Evolutionary conservation across 2,329 filamentous ascomycete species (phyloP).

Genomic region (Torrubiella hemipterigena): DNA sequence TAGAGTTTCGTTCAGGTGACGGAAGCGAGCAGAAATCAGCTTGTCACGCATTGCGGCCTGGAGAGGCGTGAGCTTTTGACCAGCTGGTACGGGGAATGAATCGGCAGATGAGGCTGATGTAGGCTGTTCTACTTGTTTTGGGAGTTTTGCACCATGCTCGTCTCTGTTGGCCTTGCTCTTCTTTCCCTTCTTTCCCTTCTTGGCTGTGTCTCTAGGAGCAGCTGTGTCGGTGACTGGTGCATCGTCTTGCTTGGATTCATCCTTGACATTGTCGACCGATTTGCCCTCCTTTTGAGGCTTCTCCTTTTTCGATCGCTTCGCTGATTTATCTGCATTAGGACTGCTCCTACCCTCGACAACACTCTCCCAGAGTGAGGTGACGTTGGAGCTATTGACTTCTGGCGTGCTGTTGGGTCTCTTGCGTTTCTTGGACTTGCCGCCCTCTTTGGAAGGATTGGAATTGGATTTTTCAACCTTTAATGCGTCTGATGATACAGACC

Average conservation of each 20-base stretch:
- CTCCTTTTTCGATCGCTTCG: slow-evolving; percentile 22
- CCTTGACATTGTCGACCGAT: slow-evolving; percentile 12
- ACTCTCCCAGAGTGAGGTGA: slow-evolving; percentile 66
- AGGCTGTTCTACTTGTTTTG: slow-evolving; percentile 8
- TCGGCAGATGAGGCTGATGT: slow-evolving; percentile 12
- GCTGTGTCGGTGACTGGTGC: slow-evolving; percentile 2
- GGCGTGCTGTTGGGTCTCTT: slow-evolving; percentile 26
- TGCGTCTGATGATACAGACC: slow-evolving; percentile 64
- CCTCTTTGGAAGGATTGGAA: slow-evolving; percentile 17
- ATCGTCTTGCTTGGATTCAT: slow-evolving; percentile 9
- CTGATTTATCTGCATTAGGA: neutral
- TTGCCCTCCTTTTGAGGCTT: slow-evolving; percentile 14
- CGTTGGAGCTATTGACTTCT: slow-evolving; percentile 53
- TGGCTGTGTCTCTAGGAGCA: slow-evolving; percentile 10
- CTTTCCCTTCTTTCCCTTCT: slow-evolving; percentile 24
- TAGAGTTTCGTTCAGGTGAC: slow-evolving; percentile 90
- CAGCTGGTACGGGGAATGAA: slow-evolving; percentile 26
- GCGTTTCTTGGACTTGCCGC: slow-evolving; percentile 45
- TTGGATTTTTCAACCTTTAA: slow-evolving; percentile 55
- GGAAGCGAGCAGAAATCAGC: slow-evolving; percentile 88
- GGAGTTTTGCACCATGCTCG: slow-evolving; percentile 7
- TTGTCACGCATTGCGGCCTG: slow-evolving; percentile 93
- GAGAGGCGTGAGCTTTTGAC: slow-evolving; percentile 70
- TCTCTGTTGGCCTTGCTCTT: slow-evolving; percentile 14
- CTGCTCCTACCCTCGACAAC: slow-evolving; percentile 52